Evolutionary conservation across 1,284 basidiomycete species (phyloP), one percentile per base, ranked within the genome.

Genomic region (Exsudoporus floridanus): DNA sequence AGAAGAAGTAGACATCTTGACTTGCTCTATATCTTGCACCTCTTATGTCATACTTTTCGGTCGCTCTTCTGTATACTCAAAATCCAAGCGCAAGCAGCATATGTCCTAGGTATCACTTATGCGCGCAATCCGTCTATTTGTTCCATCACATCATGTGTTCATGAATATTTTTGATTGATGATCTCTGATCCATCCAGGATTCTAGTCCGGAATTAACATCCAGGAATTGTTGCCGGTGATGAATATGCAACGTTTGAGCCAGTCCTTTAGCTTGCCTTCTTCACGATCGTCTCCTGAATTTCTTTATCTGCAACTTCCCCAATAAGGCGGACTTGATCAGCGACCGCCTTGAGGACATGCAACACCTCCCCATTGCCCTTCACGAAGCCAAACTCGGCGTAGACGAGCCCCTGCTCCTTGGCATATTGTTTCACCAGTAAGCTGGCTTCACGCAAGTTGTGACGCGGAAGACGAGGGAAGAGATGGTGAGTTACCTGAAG

Each of bases 401-500:
- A 98, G 44, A 84, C 79, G 4, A 96, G 74, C 0, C 87, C 90
- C 57, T 94, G 86, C 66, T 95, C 90, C 61, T 81, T 76, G 19
- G 92, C 90, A 62, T 90, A 98, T 55, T 90, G 83, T 67, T 93
- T 91, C 49, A 95, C 93, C 50, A 96, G 75, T 46, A 83, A 59
- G 60, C 88, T 90, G 0, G 94, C 92, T 52, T 83, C 79, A 35
- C 86, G 83, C 46, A 99, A 80, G 67, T 98, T 96, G 77, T 99
- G 96, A 27, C 97, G 79, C 2, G 97, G 97, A 2, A 98, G 77
- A 21, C 97, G 87, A 8, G 96, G 97, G 76, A 98, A 98, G 54
- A 98, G 80, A 72, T 98, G 97, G 67, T 99, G 96, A 5, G 96
- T 94, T 36, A 98, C 94, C 72, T 99, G 96, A 43, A 98, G 85